phyloP scores from a whole-genome alignment of 2,329 filamentous ascomycete species.

The Xylaria sp. region DNA sequence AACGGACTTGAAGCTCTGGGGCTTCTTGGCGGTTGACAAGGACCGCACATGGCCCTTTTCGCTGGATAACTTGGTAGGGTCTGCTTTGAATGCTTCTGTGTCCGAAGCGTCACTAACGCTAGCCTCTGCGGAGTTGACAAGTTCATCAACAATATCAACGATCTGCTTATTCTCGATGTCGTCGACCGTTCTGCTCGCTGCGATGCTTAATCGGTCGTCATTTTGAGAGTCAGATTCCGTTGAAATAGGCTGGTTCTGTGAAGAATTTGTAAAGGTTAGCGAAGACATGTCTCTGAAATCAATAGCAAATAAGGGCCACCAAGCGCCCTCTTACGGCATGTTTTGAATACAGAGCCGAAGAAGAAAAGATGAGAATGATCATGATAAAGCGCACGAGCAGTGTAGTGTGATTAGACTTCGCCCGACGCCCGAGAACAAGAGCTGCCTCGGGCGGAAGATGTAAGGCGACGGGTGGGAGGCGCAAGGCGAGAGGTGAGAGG shows the following conservation, averaged over 20 bases:
- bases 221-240: constrained; percentile 56
- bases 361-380: background rate
- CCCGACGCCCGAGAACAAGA: background rate
- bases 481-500: background rate
- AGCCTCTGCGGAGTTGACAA: constrained; percentile 71
- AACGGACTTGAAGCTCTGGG: constrained; percentile 83
- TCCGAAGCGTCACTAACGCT: constrained; percentile 81
- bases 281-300: background rate
- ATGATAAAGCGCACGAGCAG: constrained; percentile 11
- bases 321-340: background rate
- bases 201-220: constrained; percentile 58
- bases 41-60: constrained; percentile 70
- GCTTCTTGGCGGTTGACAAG: constrained; percentile 75
- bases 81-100: constrained; percentile 74
- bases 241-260: constrained; percentile 33
- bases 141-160: constrained; percentile 67
- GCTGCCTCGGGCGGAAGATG: background rate
- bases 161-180: constrained; percentile 69
- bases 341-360: background rate
- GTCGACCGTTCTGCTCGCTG: constrained; percentile 64
- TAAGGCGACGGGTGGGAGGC: background rate
- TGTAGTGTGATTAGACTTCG: background rate
- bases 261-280: constrained; percentile 24
- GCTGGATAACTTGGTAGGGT: constrained; percentile 65
- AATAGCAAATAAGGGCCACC: background rate